Evolutionary conservation across 1,139 yeast species (phyloP).

Genomic region (Nakaseomyces bracarensis): DNA sequence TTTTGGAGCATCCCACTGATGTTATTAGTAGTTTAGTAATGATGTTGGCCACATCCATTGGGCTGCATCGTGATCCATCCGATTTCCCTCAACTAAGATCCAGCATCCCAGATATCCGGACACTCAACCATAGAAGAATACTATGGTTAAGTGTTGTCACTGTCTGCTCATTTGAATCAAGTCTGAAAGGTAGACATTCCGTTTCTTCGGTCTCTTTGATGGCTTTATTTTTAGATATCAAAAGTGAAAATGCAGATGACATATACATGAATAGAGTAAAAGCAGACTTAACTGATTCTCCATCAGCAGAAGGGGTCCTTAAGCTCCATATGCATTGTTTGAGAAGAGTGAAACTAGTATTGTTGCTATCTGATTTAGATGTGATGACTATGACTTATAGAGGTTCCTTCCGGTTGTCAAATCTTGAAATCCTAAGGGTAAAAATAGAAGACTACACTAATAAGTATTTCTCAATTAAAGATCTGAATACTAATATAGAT

Average conservation of each 20-base stretch:
- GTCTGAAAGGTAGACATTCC: conserved; percentile 25
- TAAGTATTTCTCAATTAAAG: conserved; percentile 16
- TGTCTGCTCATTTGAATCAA: conserved; percentile 23
- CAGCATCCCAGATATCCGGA: conserved; percentile 16
- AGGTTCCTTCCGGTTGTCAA: conserved; percentile 17
- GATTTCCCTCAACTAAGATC: conserved; percentile 22
- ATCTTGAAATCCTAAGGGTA: conserved; percentile 14
- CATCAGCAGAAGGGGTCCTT: conserved; percentile 9
- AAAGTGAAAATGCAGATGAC: conserved; percentile 15
- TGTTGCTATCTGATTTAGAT: conserved; percentile 22
- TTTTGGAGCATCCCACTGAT: conserved; percentile 30
- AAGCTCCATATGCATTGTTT: conserved; percentile 21
- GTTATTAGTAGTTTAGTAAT: conserved; percentile 23
- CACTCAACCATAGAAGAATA: conserved; percentile 25
- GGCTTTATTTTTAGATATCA: conserved; percentile 19
- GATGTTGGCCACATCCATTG: conserved; percentile 27
- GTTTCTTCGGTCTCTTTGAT: conserved; percentile 16
- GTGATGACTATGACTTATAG: conserved; percentile 22
- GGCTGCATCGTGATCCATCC: conserved; percentile 30
- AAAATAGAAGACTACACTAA: conserved; percentile 13
- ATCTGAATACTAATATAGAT: conserved; percentile 8
- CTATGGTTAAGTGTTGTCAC: conserved; percentile 26
- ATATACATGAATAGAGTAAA: conserved; percentile 20
- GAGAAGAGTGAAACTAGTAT: conserved; percentile 22
- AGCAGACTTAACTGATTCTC: conserved; percentile 14